These are phyloP conservation scores for Colletotrichum cordylinicola DNA, from an alignment of 2,329 filamentous ascomycete species.

Conservation along the genomic window DNA sequence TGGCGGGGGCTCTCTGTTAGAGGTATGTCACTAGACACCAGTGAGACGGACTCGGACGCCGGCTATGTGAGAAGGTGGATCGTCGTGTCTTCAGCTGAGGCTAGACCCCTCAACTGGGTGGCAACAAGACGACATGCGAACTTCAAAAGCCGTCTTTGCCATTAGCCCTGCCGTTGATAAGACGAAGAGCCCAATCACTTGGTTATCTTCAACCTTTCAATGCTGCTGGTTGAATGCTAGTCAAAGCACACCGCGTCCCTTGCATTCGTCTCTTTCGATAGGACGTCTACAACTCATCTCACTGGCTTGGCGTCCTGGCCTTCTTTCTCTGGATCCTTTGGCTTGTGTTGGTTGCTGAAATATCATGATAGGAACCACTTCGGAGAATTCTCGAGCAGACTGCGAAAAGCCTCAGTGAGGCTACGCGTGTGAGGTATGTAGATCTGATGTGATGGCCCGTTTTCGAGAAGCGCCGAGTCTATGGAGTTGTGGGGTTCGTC, in stretches of 20 bases:
- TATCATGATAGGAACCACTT: slow-evolving; percentile 23
- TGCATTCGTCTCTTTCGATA: background rate
- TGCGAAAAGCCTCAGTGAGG: slow-evolving; percentile 25
- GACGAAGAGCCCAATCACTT: background rate
- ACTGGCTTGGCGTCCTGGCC: background rate
- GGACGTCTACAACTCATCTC: background rate
- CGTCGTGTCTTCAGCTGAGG: background rate
- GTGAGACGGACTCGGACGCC: background rate
- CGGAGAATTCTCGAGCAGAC: slow-evolving; percentile 28
- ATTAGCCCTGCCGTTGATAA: background rate
- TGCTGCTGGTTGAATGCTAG: background rate
- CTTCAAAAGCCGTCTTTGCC: background rate
- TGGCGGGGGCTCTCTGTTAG: slow-evolving; percentile 66
- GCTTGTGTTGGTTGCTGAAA: background rate
- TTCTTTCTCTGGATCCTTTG: background rate
- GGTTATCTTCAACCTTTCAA: background rate
- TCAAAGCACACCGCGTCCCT: background rate
- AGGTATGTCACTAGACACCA: slow-evolving; percentile 46
- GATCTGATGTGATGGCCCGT: background rate
- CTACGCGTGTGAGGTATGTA: slow-evolving; percentile 25
- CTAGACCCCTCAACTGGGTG: background rate
- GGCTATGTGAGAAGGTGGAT: background rate
- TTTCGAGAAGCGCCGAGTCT: background rate
- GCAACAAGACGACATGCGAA: background rate
- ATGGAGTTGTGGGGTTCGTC: background rate